A percentile compares a stretch with the other conserved stretches of the same genome.
These are phyloP conservation scores for Trichosporon faecale DNA, from an alignment of 1,284 basidiomycete genomes.

Conservation along the genomic window DNA sequence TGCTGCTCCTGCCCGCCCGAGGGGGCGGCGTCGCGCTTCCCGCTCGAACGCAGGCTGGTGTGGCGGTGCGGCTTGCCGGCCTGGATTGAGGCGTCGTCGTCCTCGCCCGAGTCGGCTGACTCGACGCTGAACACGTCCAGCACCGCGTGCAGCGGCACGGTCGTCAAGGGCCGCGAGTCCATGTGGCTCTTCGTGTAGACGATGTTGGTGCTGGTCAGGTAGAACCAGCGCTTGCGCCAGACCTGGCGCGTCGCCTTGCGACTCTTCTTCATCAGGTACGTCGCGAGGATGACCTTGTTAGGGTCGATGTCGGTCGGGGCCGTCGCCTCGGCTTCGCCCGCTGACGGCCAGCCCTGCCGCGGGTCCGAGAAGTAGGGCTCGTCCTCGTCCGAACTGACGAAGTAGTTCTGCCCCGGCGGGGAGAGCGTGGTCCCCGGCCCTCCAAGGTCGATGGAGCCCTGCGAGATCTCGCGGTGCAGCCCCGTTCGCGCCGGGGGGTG, in stretches of 20 bases:
- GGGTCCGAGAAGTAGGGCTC: conserved; percentile 38
- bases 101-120: conserved; percentile 25
- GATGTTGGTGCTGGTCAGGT: conserved; percentile 73
- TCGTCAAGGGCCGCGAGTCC: conserved; percentile 81
- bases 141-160: conserved; percentile 78
- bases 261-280: conserved; percentile 83
- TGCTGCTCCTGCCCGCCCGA: conserved; percentile 49
- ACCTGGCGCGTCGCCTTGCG: conserved; percentile 86
- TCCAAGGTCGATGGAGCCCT: background rate
- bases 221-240: conserved; percentile 95
- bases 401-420: conserved; percentile 13
- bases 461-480: background rate
- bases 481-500: background rate
- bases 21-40: background rate
- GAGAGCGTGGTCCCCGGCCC: conserved; percentile 13
- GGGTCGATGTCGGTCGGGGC: conserved; percentile 53
- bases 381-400: conserved; percentile 36
- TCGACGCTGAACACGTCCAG: conserved; percentile 79
- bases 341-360: conserved; percentile 23
- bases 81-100: conserved; percentile 12
- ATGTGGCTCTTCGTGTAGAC: conserved; percentile 85
- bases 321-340: background rate
- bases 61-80: background rate
- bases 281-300: conserved; percentile 74
- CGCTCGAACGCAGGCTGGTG: background rate